Base-by-base conservation (phyloP, 257 asterid genomes). In the Ligustrum vulgare region DNA sequence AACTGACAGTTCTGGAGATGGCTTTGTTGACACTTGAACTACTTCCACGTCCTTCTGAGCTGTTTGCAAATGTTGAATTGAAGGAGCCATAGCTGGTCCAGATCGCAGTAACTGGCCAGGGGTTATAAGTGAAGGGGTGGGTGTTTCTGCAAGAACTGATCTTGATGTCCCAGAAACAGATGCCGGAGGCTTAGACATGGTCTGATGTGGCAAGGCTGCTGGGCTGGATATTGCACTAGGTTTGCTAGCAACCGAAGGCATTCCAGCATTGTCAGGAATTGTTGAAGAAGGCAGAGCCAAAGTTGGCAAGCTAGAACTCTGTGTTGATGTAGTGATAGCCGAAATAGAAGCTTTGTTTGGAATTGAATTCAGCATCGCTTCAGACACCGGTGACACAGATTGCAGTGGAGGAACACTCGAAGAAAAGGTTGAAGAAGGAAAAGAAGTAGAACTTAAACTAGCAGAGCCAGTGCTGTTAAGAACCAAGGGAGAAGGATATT, bases 1-100 rank as follows among this genome's bases (percentile, higher is more conserved):
- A 60, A 75, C 89, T 35, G 86, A 81, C 4, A 80, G 77, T 73
- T 85, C 98, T 65, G 93, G 65, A 45, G 90, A 72, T 67, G 79
- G 73, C 71, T 85, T 75, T 6, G 92, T 83, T 69, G 91, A 83
- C 77, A 87, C 94, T 84, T 89, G 87, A 78, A 89, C 96, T 72
- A 91, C 97, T 79, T 95, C 97, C 47, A 93, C 98, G 73, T 95
- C 99, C 75, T 90, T 91, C 73, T 95, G 98, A 18, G 82, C 65
- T 60, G 91, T 83, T 78, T 84, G 93, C 37, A 81, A 77, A 41
- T 82, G 72, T 74, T 88, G 94, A 75, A 81, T 72, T 31, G 89
- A 75, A 43, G 91, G 76, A 80, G 78, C 87, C 39, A 84, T 73
- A 76, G 87, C 36, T 74, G 91, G 84, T 28, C 86, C 96, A 70